Conservation (phyloP, 208 protist genomes). For the Strigomonas oncopelti region DNA sequence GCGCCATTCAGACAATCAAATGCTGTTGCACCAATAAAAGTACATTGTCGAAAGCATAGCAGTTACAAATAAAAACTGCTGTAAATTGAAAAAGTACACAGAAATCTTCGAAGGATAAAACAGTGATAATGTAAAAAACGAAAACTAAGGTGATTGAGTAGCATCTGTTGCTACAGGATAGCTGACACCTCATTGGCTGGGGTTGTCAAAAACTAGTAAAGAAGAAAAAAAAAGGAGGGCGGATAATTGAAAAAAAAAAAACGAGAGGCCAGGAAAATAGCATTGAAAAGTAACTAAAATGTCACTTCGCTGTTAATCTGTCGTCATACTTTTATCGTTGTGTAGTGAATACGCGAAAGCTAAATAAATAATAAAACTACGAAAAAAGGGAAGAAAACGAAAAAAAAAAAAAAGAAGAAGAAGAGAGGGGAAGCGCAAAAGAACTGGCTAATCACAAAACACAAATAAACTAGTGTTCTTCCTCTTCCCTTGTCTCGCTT, state of each 20-base stretch:
- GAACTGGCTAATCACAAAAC: background rate
- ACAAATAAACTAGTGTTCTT: background rate
- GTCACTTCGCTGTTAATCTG: background rate
- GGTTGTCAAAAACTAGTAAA: constrained; percentile 1
- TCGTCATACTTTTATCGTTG: too few relatives aligned
- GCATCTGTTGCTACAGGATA: background rate
- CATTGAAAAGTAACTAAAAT: background rate
- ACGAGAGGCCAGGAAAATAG: constrained; percentile 4
- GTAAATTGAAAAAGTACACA: too few relatives aligned
- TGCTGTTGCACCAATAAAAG: too few relatives aligned
- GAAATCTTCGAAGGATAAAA: too few relatives aligned
- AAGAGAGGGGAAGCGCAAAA: background rate
- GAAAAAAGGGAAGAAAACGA: background rate
- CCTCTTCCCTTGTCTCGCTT: background rate
- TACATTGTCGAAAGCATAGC: too few relatives aligned
- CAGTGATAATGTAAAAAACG: too few relatives aligned
- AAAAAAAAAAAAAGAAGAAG: constrained; percentile 8
- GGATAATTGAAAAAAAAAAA: background rate
- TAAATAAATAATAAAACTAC: background rate
- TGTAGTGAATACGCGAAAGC: background rate
- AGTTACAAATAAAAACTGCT: constrained; percentile 19
- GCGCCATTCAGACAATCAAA: too few relatives aligned
- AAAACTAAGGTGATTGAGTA: background rate
- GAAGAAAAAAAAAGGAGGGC: constrained; percentile 3
- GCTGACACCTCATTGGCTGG: background rate